phyloP scores from a whole-genome alignment of 176 grass and related monocot species.

The Oryza meridionalis region DNA sequence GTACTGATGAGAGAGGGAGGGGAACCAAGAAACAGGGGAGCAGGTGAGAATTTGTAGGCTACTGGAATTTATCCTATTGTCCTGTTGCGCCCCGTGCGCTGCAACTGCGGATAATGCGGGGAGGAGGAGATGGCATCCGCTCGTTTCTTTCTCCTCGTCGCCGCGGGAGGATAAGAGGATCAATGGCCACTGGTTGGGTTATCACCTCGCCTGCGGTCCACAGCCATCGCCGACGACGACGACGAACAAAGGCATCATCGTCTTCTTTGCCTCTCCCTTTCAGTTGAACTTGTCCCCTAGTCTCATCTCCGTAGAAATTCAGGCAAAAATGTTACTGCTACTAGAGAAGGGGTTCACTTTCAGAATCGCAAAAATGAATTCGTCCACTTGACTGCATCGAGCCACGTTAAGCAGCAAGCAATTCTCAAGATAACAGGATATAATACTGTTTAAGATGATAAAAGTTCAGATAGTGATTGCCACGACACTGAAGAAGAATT shows the following conservation, averaged over 20 bases:
- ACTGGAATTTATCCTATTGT: slow-evolving; percentile 39
- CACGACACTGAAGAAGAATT: background rate
- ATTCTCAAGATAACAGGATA: background rate
- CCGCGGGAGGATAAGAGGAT: slow-evolving; percentile 44
- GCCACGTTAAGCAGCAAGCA: background rate
- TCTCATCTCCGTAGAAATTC: background rate
- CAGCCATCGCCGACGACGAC: background rate
- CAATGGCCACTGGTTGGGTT: slow-evolving; percentile 54
- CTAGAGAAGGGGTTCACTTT: background rate
- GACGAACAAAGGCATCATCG: background rate
- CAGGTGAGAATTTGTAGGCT: slow-evolving; percentile 55
- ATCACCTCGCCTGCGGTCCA: slow-evolving; percentile 54
- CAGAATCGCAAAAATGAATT: background rate
- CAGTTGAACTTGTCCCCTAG: background rate
- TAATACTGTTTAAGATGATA: background rate
- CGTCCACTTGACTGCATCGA: background rate
- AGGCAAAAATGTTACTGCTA: background rate
- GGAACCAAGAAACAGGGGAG: slow-evolving; percentile 48
- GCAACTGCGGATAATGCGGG: slow-evolving; percentile 40
- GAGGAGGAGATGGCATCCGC: slow-evolving; percentile 36
- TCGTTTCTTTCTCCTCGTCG: slow-evolving; percentile 30
- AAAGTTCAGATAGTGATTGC: background rate
- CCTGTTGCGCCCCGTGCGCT: slow-evolving; percentile 30
- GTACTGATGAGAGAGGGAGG: slow-evolving; percentile 22
- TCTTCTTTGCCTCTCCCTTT: background rate